Evolutionary conservation across 1,284 basidiomycete species (phyloP).

Genomic region (Cutaneotrichosporon cutaneum): DNA sequence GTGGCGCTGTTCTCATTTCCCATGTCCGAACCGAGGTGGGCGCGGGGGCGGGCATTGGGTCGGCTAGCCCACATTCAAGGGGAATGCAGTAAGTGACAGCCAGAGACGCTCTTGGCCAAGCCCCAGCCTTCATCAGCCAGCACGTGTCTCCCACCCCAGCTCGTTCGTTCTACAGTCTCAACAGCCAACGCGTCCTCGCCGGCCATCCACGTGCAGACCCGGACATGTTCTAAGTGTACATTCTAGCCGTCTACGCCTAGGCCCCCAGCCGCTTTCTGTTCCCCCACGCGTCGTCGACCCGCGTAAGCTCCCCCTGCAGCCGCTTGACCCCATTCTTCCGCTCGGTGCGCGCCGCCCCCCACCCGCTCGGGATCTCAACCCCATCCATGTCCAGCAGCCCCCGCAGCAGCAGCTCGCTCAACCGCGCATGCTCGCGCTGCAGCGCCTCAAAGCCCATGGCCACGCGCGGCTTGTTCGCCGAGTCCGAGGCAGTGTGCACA

Average conservation of each 20-base stretch:
- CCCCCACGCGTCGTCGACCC: constrained; percentile 54
- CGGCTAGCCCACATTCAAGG: no score
- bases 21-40: no score
- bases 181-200: no score
- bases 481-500: constrained; percentile 34
- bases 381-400: constrained; percentile 55
- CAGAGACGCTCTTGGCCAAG: no score
- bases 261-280: constrained; percentile 47
- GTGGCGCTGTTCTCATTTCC: no score
- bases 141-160: no score
- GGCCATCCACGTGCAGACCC: no score
- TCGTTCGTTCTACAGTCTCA: no score
- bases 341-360: constrained; percentile 53
- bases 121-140: no score
- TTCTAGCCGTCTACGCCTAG: constrained; percentile 12
- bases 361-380: constrained; percentile 52
- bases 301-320: constrained; percentile 54
- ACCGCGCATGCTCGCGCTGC: constrained; percentile 51
- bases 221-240: neutral
- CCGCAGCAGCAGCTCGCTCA: constrained; percentile 54
- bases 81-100: no score
- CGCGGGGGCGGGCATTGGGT: no score
- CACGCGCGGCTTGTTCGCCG: constrained; percentile 39
- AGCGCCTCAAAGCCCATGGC: constrained; percentile 43
- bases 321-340: constrained; percentile 54